Evolutionary conservation across 2,329 filamentous ascomycete species (phyloP), one percentile per base, ranked within the genome.

Genomic region (Cytospora piceicola): DNA sequence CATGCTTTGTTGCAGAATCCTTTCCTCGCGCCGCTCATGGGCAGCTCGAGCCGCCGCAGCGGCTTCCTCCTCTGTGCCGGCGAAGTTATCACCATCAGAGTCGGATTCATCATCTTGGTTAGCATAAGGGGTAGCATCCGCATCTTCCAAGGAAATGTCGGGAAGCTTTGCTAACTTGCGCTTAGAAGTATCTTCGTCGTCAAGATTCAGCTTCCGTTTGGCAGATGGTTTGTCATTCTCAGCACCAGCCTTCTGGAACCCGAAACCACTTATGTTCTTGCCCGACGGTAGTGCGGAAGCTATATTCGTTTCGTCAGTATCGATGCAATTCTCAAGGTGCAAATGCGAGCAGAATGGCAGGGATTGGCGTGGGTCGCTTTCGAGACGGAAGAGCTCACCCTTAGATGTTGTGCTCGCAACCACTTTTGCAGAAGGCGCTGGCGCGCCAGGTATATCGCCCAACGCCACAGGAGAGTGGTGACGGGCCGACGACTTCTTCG

Each of bases 121-220:
- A 72, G 81, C 84, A 75, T 88, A 85, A 71, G 85, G 82, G 66
- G 83, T 83, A 75, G 85, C 82, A 69, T 89, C 85, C 68, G 83
- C 78, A 70, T 85, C 85, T 73, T 89, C 86, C 62, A 91, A 81
- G 62, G 90, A 86, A 66, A 92, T 87, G 70, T 90, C 90, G 65
- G 94, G 94, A 67, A 99, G 88, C 79, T 94, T 95, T 75, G 93
- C 93, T 70, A 99, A 86, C 80, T 96, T 97, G 75, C 93, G 91
- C 74, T 91, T 89, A 2, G 90, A 90, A 36, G 88, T 89, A 72
- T 96, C 92, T 72, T 97, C 94, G 73, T 97, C 94, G 67, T 91
- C 94, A 71, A 97, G 89, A 71, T 93, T 89, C 27, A 96, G 82
- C 67, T 91, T 93, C 71, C 89, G 90, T 74, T 92, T 93, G 24